Evolutionary conservation across 2,329 filamentous ascomycete species (phyloP), one percentile per base, ranked within the genome.

Genomic region (Dothistroma septosporum): DNA sequence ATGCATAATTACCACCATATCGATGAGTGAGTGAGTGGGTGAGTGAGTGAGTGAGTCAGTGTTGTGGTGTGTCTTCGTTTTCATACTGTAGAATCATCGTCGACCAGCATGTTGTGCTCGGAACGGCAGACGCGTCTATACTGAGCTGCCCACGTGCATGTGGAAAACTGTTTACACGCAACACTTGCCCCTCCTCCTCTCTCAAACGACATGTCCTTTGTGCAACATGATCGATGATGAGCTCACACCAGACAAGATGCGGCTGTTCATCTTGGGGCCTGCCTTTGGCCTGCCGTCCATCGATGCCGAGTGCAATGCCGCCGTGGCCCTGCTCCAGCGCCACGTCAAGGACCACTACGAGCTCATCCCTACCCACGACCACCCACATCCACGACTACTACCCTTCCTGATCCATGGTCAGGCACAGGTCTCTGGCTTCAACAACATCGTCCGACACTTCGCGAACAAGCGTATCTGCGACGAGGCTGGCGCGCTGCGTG

Each of bases 231-330:
- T 28, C 24, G 41, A 44, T 44, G 41, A 44, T 44, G 12, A n/a
- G 41, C 41, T 24, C 47, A 28, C 5, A 33, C 10, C 47, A 28
- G 12, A 33, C 10, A 59, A 33, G 80, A 80, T 85, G 64, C 77
- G 91, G 53, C 84, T 99, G 62, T 89, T 96, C 77, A 84, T 96
- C 71, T 96, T 92, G 88, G 92, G 92, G 54, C 87, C 91, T 58
- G 92, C 90, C 46, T 96, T 96, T 75, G 87, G 87, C 46, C 84
- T 97, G 49, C 88, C 93, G 14, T 97, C 94, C 48, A 89, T 97
- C 70, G 92, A 97, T 71, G 82, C 93, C 50, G 90, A 96, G 79
- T 97, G 92, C 73, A 85, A 96, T 62, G 92, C 92, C 31, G 82
- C 88, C 48, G 86, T 96, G 66, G 86, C 90, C 57, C 92, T 92